Base-by-base conservation (phyloP, 2,329 filamentous ascomycete species). In the Nemania sp. region DNA sequence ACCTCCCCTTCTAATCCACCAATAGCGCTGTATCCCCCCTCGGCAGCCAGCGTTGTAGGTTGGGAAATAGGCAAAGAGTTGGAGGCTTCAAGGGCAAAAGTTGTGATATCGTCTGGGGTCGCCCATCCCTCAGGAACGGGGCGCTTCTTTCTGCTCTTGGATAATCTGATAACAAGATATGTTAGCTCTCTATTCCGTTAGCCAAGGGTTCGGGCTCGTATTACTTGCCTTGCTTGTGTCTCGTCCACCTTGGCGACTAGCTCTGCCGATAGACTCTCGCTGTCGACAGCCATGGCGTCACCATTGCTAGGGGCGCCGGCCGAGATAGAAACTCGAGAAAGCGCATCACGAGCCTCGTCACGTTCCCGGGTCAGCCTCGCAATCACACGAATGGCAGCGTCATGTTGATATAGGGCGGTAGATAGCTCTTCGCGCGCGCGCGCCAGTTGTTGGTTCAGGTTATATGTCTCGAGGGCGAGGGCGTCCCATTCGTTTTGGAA, bases 401-500 rank as follows among this genome's bases (percentile, higher is more conserved):
- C 95, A 70, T 98, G 91, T 78, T 98, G 94, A 78, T 99, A 99
- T 21, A 99, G 83, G 0, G 95, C 91, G 1, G 92, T 95, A 58
- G 92, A 92, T 58, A 99, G 86, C 80, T 99, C 95, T 78, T 97
- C 93, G 67, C 94, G 84, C 43, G 93, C 96, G 74, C 96, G 91
- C 53, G 89, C 84, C 64, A 99, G 82, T 73, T 97, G 92, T 76
- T 97, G 91, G 78, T 91, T 90, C 62, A 98, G 80, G 68, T 91
- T 95, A 76, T 92, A 97, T 52, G 92, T 91, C 79, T 99, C 95
- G 37, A 98, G 81, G 12, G 94, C 91, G 46, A 97, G 80, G 9
- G 93, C 89, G 75, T 99, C 95, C 95, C 95, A 99, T 82, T 99
- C 95, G 76, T 96, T 96, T 76, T 99, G 95, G 76, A 99, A 98